Evolutionary conservation across 768 basidiomycete species (phyloP).

Genomic region (Pulveroboletus sp.): DNA sequence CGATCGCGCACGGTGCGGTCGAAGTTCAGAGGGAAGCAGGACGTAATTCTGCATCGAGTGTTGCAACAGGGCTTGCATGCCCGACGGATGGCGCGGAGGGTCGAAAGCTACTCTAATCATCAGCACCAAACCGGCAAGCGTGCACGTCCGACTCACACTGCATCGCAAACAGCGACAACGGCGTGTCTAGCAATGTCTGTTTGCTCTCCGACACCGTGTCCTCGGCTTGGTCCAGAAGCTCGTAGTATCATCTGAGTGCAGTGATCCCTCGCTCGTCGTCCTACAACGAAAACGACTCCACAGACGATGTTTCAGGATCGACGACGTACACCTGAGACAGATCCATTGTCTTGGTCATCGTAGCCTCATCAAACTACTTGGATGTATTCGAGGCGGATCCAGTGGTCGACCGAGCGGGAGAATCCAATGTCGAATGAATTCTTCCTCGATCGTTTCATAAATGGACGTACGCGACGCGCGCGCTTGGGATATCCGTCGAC

Average conservation of each 20-base stretch:
- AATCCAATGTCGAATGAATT: slow-evolving; percentile 37
- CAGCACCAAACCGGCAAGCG: background rate
- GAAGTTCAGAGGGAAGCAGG: slow-evolving; percentile 70
- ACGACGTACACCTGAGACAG: slow-evolving; percentile 50
- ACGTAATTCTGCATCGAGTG: slow-evolving; percentile 69
- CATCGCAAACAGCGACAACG: slow-evolving; percentile 66
- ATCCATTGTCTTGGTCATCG: slow-evolving; percentile 23
- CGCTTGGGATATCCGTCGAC: slow-evolving; percentile 62
- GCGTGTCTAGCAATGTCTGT: slow-evolving; percentile 63
- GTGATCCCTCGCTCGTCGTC: slow-evolving; percentile 67
- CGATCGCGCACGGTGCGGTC: slow-evolving; percentile 57
- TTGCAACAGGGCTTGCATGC: slow-evolving; percentile 70
- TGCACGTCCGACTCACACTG: slow-evolving; percentile 53
- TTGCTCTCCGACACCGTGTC: slow-evolving; percentile 64
- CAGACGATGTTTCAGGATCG: slow-evolving; percentile 50
- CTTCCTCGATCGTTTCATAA: slow-evolving; percentile 81
- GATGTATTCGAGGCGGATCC: slow-evolving; percentile 32
- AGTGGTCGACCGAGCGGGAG: slow-evolving; percentile 16
- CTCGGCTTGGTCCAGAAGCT: slow-evolving; percentile 64
- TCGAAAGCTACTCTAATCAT: slow-evolving; percentile 51
- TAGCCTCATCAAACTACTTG: slow-evolving; percentile 5
- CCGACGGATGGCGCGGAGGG: slow-evolving; percentile 58
- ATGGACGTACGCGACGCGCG: slow-evolving; percentile 62
- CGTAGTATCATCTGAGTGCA: slow-evolving; percentile 62
- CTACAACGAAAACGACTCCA: slow-evolving; percentile 48